phyloP scores from a whole-genome alignment of 148 eudicot genomes.

The Vaccinium macrocarpon region DNA sequence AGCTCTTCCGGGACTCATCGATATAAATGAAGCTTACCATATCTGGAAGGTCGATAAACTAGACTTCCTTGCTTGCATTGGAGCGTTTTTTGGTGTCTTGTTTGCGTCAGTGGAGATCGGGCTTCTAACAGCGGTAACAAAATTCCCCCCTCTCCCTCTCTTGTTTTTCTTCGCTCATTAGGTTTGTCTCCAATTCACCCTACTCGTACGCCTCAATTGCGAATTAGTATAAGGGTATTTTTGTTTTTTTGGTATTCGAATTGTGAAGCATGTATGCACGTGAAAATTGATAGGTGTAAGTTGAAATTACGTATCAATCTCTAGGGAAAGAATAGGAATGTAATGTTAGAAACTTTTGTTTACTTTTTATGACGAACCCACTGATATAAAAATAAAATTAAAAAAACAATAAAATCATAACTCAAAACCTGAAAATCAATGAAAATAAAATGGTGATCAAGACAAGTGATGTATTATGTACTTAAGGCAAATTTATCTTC shows the following conservation, averaged over 20 bases:
- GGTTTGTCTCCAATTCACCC: no score
- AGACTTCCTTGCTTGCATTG: constrained; percentile 43
- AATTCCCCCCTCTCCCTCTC: background rate
- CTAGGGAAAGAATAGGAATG: background rate
- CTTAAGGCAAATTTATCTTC: no score
- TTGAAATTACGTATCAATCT: background rate
- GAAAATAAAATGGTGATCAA: no score
- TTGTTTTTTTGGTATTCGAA: background rate
- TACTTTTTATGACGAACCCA: no score
- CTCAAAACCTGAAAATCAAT: no score
- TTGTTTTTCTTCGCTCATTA: background rate
- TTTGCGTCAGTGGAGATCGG: constrained; percentile 48
- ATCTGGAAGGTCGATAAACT: constrained; percentile 52
- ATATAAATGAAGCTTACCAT: constrained; percentile 29
- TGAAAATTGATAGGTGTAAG: background rate
- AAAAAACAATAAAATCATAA: no score
- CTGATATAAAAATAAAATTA: no score
- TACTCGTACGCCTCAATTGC: no score
- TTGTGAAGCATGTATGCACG: background rate
- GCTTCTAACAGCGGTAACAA: constrained; percentile 39
- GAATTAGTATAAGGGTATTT: no score
- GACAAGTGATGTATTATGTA: no score
- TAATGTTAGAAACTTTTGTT: no score
- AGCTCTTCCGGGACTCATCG: constrained; percentile 42
- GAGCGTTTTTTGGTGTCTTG: constrained; percentile 49